Evolutionary conservation across 2,329 filamentous ascomycete genomes (phyloP).

Genomic region (Cylindrodendrum hubeiense): DNA sequence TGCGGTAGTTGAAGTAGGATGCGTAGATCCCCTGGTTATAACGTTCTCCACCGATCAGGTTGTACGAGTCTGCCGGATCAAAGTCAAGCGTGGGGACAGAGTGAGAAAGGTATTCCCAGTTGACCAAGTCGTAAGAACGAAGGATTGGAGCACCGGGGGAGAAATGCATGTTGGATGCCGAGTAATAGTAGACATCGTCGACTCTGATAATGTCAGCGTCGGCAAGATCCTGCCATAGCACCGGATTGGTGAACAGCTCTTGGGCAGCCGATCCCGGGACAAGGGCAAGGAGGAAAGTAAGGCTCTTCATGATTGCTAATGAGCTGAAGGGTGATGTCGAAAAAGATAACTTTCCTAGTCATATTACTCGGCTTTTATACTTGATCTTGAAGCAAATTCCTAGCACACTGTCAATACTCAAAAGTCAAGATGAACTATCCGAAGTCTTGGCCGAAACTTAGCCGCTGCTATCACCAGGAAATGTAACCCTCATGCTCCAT

Average conservation of each 20-base stretch:
- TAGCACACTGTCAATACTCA: no score
- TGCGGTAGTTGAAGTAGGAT: conserved; percentile 64
- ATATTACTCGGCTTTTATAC: no score
- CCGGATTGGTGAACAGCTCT: conserved; percentile 58
- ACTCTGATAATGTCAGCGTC: conserved; percentile 66
- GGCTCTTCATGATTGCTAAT: no score
- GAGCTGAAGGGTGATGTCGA: no score
- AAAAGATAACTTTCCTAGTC: no score
- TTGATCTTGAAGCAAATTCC: no score
- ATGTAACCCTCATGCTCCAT: no score
- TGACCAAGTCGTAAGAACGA: conserved; percentile 66
- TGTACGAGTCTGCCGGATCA: conserved; percentile 54
- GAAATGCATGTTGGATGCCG: conserved; percentile 68
- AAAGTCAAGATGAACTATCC: no score
- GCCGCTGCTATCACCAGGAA: no score
- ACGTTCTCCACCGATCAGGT: conserved; percentile 53
- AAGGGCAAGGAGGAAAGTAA: no score
- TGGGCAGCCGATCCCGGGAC: no score
- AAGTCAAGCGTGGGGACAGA: conserved; percentile 60
- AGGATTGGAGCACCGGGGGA: conserved; percentile 69
- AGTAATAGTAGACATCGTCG: conserved; percentile 66
- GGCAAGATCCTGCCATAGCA: conserved; percentile 67
- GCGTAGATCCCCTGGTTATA: conserved; percentile 70
- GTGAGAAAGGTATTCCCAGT: conserved; percentile 62
- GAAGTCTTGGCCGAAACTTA: no score